Base-by-base conservation (phyloP, 768 basidiomycete genomes). In the Collybia sordida region DNA sequence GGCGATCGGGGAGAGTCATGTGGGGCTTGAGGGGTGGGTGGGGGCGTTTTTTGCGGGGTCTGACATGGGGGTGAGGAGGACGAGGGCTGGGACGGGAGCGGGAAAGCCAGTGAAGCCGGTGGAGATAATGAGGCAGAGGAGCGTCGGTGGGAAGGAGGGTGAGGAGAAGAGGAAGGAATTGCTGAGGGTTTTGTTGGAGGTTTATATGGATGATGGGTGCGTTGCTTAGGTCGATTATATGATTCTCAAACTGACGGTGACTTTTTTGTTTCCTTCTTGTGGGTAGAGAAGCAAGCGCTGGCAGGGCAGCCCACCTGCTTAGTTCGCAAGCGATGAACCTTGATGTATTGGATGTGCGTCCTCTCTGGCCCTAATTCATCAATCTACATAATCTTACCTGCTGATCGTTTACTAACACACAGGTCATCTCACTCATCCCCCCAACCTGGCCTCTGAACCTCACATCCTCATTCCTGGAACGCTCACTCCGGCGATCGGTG, bases 321-420 rank as follows among this genome's bases (percentile, higher is more conserved):
- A 87, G 87, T 63, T 83, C 93, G 1, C 93, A 94, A 63, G 87
- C 85, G 6, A 75, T 83, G 53, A 86, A 85, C 61, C 72, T 96
- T 34, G 91, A 94, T 59, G 79, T 83, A 4, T 56, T 84, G 14
- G 88, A 93, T 62, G 92, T 94, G 61, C 61, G 85, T 72, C 9
- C 3, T 14, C 27, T 11, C 6, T 27, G 27, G 6, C 27, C n/a
- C n/a, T n/a, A n/a, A n/a, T n/a, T 18, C 18, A 34, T 52, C 19
- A n/a, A 27, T 39, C 36, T 28, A 21, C 23, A 15, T 15, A 40
- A 25, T 45, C 49, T 39, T 9, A 39, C 25, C 48, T n/a, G 45
- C 37, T 40, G 7, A 43, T 34, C 21, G 24, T 18, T 25, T 45
- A n/a, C 45, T 36, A 25, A 15, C 23, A 36, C 47, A n/a, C 54